These are phyloP conservation scores for Thalia dealbata DNA, from an alignment of 176 grass and related monocot genomes.

Conservation along the genomic window DNA sequence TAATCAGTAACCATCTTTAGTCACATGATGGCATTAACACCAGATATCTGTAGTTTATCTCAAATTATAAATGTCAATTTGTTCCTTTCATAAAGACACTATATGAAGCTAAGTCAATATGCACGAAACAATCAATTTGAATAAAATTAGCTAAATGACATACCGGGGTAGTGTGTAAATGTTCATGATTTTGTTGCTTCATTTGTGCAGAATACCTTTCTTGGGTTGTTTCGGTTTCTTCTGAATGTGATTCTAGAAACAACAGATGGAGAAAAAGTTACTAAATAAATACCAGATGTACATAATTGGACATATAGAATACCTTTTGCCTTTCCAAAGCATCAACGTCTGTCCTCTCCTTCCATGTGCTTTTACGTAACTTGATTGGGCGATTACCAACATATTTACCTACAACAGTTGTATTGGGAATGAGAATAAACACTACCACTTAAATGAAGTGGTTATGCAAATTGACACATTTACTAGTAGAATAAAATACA, in stretches of 20 bases:
- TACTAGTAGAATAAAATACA: conserved; percentile 12
- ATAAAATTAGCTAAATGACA: no score
- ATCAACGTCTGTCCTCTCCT: conserved; percentile 86
- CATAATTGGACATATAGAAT: conserved; percentile 10
- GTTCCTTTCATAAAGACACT: no score
- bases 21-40: no score
- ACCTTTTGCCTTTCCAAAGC: conserved; percentile 84
- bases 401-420: conserved; percentile 66
- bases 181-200: conserved; percentile 19
- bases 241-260: conserved; percentile 65
- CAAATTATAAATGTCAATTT: no score
- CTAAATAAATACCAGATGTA: not conserved
- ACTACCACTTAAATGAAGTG: conserved; percentile 7
- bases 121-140: no score
- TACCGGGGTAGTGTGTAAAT: no score
- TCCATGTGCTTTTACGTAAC: conserved; percentile 97
- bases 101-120: no score
- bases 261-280: conserved; percentile 16
- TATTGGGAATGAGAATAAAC: conserved; percentile 13
- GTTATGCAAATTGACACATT: not conserved
- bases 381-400: conserved; percentile 97
- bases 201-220: conserved; percentile 90
- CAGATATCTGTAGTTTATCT: no score
- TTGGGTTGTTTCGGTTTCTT: conserved; percentile 88
- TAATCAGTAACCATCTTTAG: no score